Base-by-base conservation (phyloP, 345 rosid genomes). In the Eutrema heterophyllum region DNA sequence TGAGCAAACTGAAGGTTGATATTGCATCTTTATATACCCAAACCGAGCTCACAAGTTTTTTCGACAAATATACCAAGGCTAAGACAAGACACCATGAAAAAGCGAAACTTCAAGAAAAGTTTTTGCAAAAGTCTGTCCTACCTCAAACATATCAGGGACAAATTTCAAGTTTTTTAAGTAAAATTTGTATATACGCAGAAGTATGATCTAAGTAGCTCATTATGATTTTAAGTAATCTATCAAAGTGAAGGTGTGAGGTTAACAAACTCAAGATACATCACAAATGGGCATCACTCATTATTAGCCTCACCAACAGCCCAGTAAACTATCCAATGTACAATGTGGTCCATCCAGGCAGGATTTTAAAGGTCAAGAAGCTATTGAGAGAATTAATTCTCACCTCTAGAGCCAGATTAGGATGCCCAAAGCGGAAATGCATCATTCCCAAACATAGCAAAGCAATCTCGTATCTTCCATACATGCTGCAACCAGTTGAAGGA, bases 341-440 rank as follows among this genome's bases (percentile, higher is more conserved):
- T 40, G 16, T 44, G 66, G 59, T 70, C 65, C 35, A 9, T 62
- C 36, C 27, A 69, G 27, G 56, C 26, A 26, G 13, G 26, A 32
- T 14, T 46, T 35, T 38, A 35, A n/a, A 50, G 46, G 33, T 26
- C 41, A 30, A 7, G 32, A 71, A 71, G 30, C 55, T 40, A 40
- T 36, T 12, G 4, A 33, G 75, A 66, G 55, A 54, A 61, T 60
- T n/a, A 26, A 29, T 67, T 70, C 84, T 81, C 72, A 95, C 99
- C 96, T 90, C 87, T 78, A 95, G 76, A 64, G 97, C 99, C 81
- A 85, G 88, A 80, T 85, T 87, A 38, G 99, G 99, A 86, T 95
- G 98, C 57, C 99, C 99, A 79, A 90, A 89, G 84, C 88, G 95
- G 76, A 87, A 90, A 81, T 95, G 98, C 93, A 90, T 80, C 97